These are phyloP conservation scores for Penicillium paneum DNA, from an alignment of 2,329 filamentous ascomycete species.

Conservation along the genomic window DNA sequence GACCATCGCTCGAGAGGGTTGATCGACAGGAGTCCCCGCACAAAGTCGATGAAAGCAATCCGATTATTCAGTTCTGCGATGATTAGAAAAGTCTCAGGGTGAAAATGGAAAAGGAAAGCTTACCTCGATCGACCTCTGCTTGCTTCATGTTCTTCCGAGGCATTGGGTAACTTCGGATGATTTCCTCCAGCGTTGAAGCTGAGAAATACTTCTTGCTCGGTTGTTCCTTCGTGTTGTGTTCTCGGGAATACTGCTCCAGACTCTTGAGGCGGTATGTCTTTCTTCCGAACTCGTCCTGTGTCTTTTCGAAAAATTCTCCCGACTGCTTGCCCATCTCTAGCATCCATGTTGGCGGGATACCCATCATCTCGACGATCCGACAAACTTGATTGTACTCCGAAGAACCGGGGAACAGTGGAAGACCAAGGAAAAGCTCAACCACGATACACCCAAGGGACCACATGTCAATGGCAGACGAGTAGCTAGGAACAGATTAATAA, in stretches of 20 bases:
- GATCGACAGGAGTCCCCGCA: slow-evolving; percentile 85
- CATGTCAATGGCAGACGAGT: slow-evolving; percentile 99
- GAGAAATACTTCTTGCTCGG: slow-evolving; percentile 99
- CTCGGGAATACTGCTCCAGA: slow-evolving; percentile 95
- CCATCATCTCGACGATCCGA: slow-evolving; percentile 96
- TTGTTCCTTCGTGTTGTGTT: slow-evolving; percentile 95
- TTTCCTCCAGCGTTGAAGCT: slow-evolving; percentile 88
- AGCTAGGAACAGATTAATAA: slow-evolving; percentile 46
- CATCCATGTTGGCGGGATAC: slow-evolving; percentile 97
- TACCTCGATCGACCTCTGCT: slow-evolving; percentile 92
- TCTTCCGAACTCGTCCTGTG: slow-evolving; percentile 84
- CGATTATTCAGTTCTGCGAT: slow-evolving; percentile 93
- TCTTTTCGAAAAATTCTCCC: slow-evolving; percentile 94
- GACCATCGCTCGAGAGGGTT: slow-evolving; percentile 97
- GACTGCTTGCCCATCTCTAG: slow-evolving; percentile 98
- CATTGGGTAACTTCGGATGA: slow-evolving; percentile 97
- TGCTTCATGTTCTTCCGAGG: slow-evolving; percentile 99
- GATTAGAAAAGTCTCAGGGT: slow-evolving; percentile 13
- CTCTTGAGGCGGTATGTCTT: slow-evolving; percentile 89
- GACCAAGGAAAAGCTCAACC: slow-evolving; percentile 90
- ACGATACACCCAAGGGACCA: slow-evolving; percentile 99
- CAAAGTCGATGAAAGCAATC: slow-evolving; percentile 96
- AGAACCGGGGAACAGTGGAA: slow-evolving; percentile 92
- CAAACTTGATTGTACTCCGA: slow-evolving; percentile 99
- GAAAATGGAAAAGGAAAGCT: slow-evolving; percentile 31